Percentiles rank a stretch among this genome's conserved stretches.
phyloP scores from a whole-genome alignment of 169 alveolate genomes.

The Nephromyces sp. region DNA sequence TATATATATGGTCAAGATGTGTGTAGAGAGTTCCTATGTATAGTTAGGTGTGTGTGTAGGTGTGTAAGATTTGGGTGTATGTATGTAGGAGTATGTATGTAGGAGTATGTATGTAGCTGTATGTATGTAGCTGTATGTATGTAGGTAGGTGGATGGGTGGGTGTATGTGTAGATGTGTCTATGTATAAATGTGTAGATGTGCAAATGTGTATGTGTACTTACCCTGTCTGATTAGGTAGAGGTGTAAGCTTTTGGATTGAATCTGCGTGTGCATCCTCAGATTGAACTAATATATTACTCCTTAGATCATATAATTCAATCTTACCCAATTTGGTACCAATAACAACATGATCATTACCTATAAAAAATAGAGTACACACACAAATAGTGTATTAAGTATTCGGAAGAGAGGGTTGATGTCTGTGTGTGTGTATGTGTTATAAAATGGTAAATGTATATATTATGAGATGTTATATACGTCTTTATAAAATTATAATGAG shows the following conservation, averaged over 20 bases:
- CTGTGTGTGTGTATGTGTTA: too few species aligned
- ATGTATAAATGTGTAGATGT: neutral
- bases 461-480: too few species aligned
- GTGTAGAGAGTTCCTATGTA: too few species aligned
- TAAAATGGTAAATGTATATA: too few species aligned
- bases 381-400: neutral
- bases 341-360: conserved; percentile 27
- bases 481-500: too few species aligned
- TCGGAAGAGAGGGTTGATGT: neutral
- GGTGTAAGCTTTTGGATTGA: conserved; percentile 15
- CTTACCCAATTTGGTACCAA: conserved; percentile 15
- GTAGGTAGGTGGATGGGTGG: too few species aligned
- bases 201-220: neutral
- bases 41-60: too few species aligned
- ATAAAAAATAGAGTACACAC: neutral
- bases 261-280: conserved; percentile 12
- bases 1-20: neutral
- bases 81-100: too few species aligned
- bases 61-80: too few species aligned
- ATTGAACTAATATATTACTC: neutral
- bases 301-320: conserved; percentile 12
- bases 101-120: too few species aligned
- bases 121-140: too few species aligned
- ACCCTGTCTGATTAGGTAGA: conserved; percentile 31
- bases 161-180: neutral